phyloP scores from a whole-genome alignment of 441 rosid species.

The Syzygium syzygioides region DNA sequence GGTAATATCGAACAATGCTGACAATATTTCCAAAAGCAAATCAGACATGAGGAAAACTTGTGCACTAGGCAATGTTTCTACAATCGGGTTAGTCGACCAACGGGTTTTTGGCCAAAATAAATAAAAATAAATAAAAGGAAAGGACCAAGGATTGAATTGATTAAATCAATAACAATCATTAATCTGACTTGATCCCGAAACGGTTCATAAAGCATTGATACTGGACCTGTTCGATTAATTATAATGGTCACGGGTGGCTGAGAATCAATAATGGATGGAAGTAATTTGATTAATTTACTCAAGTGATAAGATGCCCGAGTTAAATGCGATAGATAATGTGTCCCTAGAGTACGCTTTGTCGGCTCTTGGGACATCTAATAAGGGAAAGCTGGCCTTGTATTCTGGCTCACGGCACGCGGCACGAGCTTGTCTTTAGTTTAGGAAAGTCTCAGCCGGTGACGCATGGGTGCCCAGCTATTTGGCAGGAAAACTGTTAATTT shows the following conservation, averaged over 20 bases:
- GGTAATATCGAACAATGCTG: not conserved
- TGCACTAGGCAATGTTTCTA: not conserved
- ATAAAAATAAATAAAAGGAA: no score
- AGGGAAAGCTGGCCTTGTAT: not conserved
- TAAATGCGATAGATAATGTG: not conserved
- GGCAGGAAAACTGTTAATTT: not conserved
- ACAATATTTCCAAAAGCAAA: not conserved
- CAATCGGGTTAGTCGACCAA: not conserved
- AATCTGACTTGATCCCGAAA: not conserved
- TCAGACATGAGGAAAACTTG: not conserved
- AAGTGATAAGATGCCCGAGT: rapidly evolving
- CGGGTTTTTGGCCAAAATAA: not conserved
- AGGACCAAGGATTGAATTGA: not conserved
- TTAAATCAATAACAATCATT: not conserved
- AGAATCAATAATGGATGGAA: not conserved
- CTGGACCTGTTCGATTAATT: not conserved
- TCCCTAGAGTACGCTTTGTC: not conserved
- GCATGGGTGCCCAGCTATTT: not conserved
- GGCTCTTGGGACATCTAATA: not conserved
- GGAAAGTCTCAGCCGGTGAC: not conserved
- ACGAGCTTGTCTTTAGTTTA: not conserved
- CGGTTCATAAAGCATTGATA: not conserved
- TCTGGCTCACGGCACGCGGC: not conserved
- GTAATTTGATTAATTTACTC: not conserved
- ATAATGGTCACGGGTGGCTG: not conserved